Base-by-base conservation (phyloP, 2,329 filamentous ascomycete genomes). In the Rhynchosporium graminicola region DNA sequence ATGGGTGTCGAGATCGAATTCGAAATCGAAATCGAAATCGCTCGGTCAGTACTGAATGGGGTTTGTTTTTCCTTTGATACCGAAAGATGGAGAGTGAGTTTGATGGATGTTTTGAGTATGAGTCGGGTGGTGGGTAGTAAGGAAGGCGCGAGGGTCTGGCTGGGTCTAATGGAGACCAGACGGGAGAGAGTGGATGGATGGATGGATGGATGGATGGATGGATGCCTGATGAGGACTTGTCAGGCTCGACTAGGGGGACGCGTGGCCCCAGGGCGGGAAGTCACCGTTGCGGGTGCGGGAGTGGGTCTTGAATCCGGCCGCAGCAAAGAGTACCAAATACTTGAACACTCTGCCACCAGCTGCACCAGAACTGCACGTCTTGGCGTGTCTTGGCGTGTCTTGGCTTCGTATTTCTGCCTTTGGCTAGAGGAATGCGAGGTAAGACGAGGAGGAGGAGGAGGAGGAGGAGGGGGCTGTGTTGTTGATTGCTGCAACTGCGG, bases 211-310 rank as follows among this genome's bases (percentile, higher is more conserved):
- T 59, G 61, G 58, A 56, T 50, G 63, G 29, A 28, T 65, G 57
- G 63, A 52, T 65, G 65, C 65, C 65, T 67, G 65, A 60, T 63
- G 65, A 61, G 56, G 1, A 60, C 33, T 40, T 56, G 20, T 65
- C 63, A 61, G 63, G 61, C 59, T 55, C 57, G 65, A 54, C 46
- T 3, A 54, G 20, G 45, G 60, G 63, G 63, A 67, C 65, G 65
- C 65, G 65, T 62, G 65, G 60, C 60, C 65, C 58, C 46, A 62
- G 63, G 50, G 38, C 51, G 38, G 29, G 43, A 50, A 60, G 58
- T 38, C 61, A 20, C 20, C 20, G 20, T 42, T 50, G 48, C 38
- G 36, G 52, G 13, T n/a, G 56, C 29, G 58, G 54, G 45, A 63
- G 51, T 57, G 54, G 29, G 13, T 43, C 36, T 56, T 56, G 40